phyloP scores from a whole-genome alignment of 352 stramenopile genomes.

The Phytophthora aleatoria region DNA sequence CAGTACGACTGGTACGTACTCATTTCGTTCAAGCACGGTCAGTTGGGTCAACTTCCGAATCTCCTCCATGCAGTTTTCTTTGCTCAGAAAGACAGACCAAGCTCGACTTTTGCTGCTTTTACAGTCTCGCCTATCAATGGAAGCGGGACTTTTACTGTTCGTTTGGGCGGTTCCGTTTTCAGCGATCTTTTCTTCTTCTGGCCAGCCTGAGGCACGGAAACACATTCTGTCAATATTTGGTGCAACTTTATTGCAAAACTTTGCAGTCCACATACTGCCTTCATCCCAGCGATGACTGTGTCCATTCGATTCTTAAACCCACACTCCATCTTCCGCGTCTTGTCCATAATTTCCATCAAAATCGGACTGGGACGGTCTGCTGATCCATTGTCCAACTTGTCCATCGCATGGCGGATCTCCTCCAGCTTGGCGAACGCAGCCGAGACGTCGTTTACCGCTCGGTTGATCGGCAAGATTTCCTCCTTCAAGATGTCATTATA shows the following conservation, averaged over 20 bases:
- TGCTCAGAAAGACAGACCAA: background rate
- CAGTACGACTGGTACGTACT: background rate
- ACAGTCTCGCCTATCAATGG: background rate
- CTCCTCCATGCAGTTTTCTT: background rate
- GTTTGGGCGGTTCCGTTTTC: background rate
- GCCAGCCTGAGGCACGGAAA: background rate
- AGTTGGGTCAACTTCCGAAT: background rate
- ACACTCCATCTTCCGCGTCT: background rate
- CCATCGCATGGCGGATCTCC: background rate
- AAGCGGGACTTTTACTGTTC: background rate
- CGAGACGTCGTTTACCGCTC: conserved; percentile 9
- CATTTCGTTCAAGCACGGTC: background rate
- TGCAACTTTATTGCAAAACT: no score
- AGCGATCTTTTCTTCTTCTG: background rate
- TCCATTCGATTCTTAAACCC: background rate
- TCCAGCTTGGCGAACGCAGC: conserved; percentile 13
- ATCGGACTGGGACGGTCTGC: conserved; percentile 2
- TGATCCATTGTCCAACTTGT: background rate
- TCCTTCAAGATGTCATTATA: conserved; percentile 6
- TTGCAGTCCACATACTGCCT: background rate
- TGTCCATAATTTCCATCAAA: conserved; percentile 2
- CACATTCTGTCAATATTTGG: background rate
- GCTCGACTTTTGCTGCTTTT: background rate
- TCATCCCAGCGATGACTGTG: background rate
- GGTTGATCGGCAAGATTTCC: background rate